Evolutionary conservation across 2,329 filamentous ascomycete species (phyloP).

Genomic region (Cladorrhinum sp.): DNA sequence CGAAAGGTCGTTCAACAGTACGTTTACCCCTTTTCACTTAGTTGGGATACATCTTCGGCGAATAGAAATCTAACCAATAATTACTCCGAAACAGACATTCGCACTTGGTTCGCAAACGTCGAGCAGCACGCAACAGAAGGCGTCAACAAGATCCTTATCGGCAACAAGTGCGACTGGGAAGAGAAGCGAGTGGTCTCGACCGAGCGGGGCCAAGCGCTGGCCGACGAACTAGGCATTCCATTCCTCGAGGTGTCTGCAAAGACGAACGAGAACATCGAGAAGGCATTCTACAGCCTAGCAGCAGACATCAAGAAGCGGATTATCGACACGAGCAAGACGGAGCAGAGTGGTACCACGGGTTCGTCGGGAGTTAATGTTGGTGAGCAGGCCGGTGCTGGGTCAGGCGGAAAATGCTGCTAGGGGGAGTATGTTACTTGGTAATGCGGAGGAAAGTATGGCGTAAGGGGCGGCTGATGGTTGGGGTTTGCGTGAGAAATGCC

Average conservation of each 20-base stretch:
- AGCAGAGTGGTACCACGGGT: constrained; percentile 48
- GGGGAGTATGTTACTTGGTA: constrained; percentile 9
- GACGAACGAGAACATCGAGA: constrained; percentile 99
- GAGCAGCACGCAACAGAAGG: constrained; percentile 97
- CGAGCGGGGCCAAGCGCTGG: constrained; percentile 87
- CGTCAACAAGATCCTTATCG: constrained; percentile 99
- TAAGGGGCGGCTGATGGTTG: background rate
- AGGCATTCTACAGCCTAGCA: constrained; percentile 94
- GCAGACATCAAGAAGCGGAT: constrained; percentile 98
- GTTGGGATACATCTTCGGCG: background rate
- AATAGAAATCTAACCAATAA: constrained; percentile 3
- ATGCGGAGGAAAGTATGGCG: background rate
- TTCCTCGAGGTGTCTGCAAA: constrained; percentile 99
- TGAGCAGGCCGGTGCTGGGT: constrained; percentile 55
- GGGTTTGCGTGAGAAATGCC: background rate
- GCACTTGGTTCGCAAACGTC: constrained; percentile 99
- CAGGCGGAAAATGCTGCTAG: constrained; percentile 76
- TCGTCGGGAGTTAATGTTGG: constrained; percentile 65
- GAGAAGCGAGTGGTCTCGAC: constrained; percentile 95
- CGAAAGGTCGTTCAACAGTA: constrained; percentile 92
- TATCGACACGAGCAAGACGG: constrained; percentile 83
- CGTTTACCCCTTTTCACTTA: constrained; percentile 32
- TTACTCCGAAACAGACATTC: constrained; percentile 68
- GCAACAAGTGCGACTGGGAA: constrained; percentile 99
- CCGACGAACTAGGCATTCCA: constrained; percentile 92